Evolutionary conservation across 345 rosid species (phyloP).

Genomic region (Salix dunnii): DNA sequence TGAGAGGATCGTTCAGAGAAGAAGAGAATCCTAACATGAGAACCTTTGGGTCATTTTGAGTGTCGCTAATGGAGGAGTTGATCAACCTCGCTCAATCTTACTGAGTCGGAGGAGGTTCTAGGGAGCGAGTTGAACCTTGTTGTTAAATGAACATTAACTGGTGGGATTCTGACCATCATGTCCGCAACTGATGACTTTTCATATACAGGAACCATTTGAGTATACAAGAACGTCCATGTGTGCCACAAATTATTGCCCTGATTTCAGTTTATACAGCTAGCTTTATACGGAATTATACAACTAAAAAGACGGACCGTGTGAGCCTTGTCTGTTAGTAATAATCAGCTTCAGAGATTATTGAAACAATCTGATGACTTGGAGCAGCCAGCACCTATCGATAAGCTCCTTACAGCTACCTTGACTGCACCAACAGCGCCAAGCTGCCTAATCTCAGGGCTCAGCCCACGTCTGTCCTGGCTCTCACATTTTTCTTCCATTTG

Average conservation of each 20-base stretch:
- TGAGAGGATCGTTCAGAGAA: too few relatives aligned
- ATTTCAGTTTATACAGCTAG: neutral
- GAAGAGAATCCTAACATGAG: too few relatives aligned
- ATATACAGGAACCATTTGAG: neutral
- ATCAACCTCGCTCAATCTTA: neutral
- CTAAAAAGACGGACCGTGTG: neutral
- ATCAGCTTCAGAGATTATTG: conserved; percentile 18
- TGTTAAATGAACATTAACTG: too few relatives aligned
- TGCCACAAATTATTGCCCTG: neutral
- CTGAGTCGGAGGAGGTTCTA: too few relatives aligned
- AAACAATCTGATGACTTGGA: conserved; percentile 32
- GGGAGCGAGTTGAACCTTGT: too few relatives aligned
- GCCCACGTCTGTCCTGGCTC: conserved; percentile 36
- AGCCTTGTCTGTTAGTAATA: neutral
- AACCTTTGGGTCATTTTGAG: too few relatives aligned
- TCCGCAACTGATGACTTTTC: neutral
- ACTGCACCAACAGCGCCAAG: conserved; percentile 76
- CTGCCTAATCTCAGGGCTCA: conserved; percentile 74
- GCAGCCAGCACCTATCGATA: conserved; percentile 43
- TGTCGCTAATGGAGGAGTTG: too few relatives aligned
- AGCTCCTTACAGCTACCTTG: conserved; percentile 79
- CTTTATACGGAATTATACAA: neutral
- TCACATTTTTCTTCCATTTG: conserved; percentile 57
- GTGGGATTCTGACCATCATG: too few relatives aligned
- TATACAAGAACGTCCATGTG: neutral